A percentile compares a stretch with the other conserved stretches of the same genome.
Evolutionary conservation across 2,329 filamentous ascomycete species (phyloP).

Genomic region (Aspergillus unguis): DNA sequence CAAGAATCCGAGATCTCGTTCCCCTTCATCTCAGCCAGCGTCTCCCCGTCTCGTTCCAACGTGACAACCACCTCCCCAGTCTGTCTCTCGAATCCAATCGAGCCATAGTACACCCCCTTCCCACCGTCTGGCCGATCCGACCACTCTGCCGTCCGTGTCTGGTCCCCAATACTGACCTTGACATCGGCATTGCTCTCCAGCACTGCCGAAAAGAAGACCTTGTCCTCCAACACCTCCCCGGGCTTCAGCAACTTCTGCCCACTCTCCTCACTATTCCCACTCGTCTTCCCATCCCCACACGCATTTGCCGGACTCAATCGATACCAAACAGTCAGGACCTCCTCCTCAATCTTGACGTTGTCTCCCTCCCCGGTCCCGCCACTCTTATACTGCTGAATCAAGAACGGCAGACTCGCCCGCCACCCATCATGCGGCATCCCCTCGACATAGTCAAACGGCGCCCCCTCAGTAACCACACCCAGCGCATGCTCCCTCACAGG

Average conservation of each 20-base stretch:
- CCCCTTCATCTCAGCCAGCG: conserved; percentile 24
- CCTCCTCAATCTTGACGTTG: conserved; percentile 20
- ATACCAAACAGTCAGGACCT: conserved; percentile 30
- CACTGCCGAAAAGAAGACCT: conserved; percentile 33
- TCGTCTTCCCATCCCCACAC: conserved; percentile 26
- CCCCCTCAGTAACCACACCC: conserved; percentile 30
- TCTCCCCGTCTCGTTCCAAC: conserved; percentile 20
- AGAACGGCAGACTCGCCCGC: conserved; percentile 32
- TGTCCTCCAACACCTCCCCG: conserved; percentile 18
- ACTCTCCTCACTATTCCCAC: conserved; percentile 28
- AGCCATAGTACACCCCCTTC: conserved; percentile 35
- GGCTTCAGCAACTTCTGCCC: conserved; percentile 23
- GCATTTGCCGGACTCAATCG: conserved; percentile 18
- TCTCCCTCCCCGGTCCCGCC: conserved; percentile 11
- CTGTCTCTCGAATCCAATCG: conserved; percentile 20
- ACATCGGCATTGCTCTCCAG: conserved; percentile 31
- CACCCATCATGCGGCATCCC: conserved; percentile 32
- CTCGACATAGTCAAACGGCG: conserved; percentile 38
- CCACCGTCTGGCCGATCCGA: conserved; percentile 25
- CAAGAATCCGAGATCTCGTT: conserved; percentile 24
- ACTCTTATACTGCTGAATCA: conserved; percentile 36
- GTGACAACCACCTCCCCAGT: conserved; percentile 28
- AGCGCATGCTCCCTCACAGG: conserved; percentile 47
- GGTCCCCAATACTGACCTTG: conserved; percentile 33
- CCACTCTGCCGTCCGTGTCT: conserved; percentile 22